Percentiles rank a stretch among this genome's conserved stretches.
phyloP scores from a whole-genome alignment of 768 basidiomycete species.

The Jaapia argillacea region DNA sequence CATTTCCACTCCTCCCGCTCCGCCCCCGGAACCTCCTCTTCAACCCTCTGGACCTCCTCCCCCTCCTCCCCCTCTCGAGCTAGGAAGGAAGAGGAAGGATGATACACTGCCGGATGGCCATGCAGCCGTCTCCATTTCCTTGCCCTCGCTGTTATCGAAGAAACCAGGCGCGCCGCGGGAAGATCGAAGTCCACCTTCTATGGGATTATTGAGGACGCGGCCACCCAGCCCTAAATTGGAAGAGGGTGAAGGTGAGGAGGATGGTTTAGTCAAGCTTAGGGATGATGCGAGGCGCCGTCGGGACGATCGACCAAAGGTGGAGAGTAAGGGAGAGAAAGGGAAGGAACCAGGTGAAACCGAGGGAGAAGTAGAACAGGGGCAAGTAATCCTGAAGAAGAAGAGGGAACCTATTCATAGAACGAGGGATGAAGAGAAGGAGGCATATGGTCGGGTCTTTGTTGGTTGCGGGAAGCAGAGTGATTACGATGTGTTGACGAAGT shows the following conservation, averaged over 20 bases:
- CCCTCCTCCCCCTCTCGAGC: constrained; percentile 14
- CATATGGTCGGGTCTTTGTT: constrained; percentile 57
- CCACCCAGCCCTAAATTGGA: no score
- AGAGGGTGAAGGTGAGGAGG: no score
- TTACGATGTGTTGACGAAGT: constrained; percentile 75
- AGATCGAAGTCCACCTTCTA: constrained; percentile 1
- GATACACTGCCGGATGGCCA: constrained; percentile 25
- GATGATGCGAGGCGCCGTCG: no score
- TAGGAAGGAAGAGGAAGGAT: no score
- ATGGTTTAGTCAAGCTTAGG: no score
- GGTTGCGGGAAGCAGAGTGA: constrained; percentile 66
- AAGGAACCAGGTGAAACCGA: constrained; percentile 11
- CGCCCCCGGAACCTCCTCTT: neutral
- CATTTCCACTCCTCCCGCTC: neutral
- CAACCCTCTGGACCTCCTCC: constrained; percentile 3
- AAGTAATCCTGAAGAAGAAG: constrained; percentile 18
- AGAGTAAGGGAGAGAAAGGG: constrained; percentile 11
- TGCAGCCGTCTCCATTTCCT: constrained; percentile 26
- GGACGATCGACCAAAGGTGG: neutral
- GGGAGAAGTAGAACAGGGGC: no score
- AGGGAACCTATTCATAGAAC: constrained; percentile 40
- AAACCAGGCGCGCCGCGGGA: neutral
- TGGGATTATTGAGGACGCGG: no score
- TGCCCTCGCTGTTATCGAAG: constrained; percentile 32
- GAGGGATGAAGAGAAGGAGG: constrained; percentile 52